Evolutionary conservation across 1,139 yeast genomes (phyloP), one percentile per base, ranked within the genome.

Genomic region (Yamadazyma epiphylla): DNA sequence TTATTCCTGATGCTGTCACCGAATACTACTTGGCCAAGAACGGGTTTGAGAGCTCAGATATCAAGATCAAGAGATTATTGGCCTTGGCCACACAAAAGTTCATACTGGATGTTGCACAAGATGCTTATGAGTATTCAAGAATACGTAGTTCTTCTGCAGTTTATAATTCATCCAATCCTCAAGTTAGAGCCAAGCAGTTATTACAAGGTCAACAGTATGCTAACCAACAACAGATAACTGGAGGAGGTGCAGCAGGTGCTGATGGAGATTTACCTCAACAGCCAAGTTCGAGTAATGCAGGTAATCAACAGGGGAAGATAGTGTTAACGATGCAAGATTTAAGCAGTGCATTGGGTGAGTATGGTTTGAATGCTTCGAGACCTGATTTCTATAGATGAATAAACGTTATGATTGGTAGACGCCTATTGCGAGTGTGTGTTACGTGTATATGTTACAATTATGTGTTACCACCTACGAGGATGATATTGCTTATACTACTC

Each of bases 1-100:
- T 94, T 24, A 91, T 94, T 26, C 99, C 99, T 0, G 98, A 94
- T 53, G 94, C 95, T 0, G 97, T 94, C n/a, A 86, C 96, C 0
- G 97, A 91, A 50, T 91, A 87, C 55, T 91, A 91, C 49, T 63
- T 94, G 30, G 80, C 89, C 14, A 83, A 83, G 49, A 83, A 89
- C 38, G 99, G 99, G 24, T 81, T 94, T 48, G 86, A 82, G 37
- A 77, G 94, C 16, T 73, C 81, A 22, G 95, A 88, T 48, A 62
- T 77, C 6, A 74, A 89, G 37, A 82, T 91, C 39, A 88, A 89
- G 51, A 70, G 97, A 34, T 64, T 94, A 26, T 64, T 94, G 31
- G 97, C 97, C 0, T 65, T 94, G 35, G 97, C 98, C 1, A 89
- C 98, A 1, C 98, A 94, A 50, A 91, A 94, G 53, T 94, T 94